A percentile compares a stretch with the other conserved stretches of the same genome.
Evolutionary conservation across 305 asterid species (phyloP).

Genomic region (Fraxinus albicans): DNA sequence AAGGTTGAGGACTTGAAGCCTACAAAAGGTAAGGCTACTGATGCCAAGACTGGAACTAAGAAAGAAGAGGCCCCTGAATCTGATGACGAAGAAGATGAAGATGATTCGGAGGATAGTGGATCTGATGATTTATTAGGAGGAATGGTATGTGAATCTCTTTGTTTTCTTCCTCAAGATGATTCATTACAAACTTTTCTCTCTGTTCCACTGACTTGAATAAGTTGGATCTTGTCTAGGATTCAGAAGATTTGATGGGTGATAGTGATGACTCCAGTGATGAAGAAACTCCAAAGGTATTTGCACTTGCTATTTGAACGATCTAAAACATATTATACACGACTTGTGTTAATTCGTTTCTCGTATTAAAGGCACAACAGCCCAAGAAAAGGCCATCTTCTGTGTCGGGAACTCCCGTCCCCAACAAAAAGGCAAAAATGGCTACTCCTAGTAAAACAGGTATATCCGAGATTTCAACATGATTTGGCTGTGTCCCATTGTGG

Average conservation of each 20-base stretch:
- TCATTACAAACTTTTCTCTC: not conserved
- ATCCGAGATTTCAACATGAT: not conserved
- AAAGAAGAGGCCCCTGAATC: conserved; percentile 25
- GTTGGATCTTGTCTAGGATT: conserved; percentile 35
- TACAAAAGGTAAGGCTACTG: conserved; percentile 11
- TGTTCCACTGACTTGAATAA: not conserved
- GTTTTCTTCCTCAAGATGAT: not conserved
- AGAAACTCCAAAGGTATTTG: conserved; percentile 32
- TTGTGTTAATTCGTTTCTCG: not conserved
- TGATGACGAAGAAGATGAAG: conserved; percentile 34
- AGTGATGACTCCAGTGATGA: conserved; percentile 34
- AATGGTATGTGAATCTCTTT: conserved; percentile 28
- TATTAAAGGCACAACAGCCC: conserved; percentile 6
- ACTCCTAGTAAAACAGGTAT: conserved; percentile 50
- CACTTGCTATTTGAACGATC: not conserved
- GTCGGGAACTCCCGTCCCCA: conserved; percentile 23
- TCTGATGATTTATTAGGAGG: conserved; percentile 29
- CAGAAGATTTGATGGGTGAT: conserved; percentile 36
- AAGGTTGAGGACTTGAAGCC: conserved; percentile 16
- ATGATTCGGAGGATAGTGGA: conserved; percentile 27
- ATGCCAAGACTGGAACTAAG: conserved; percentile 6
- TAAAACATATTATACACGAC: not conserved
- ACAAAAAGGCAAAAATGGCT: conserved; percentile 51
- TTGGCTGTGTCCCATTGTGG: not conserved
- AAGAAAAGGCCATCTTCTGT: conserved; percentile 54